Evolutionary conservation across 352 stramenopile genomes (phyloP).

Genomic region (Sclerospora graminicola): DNA sequence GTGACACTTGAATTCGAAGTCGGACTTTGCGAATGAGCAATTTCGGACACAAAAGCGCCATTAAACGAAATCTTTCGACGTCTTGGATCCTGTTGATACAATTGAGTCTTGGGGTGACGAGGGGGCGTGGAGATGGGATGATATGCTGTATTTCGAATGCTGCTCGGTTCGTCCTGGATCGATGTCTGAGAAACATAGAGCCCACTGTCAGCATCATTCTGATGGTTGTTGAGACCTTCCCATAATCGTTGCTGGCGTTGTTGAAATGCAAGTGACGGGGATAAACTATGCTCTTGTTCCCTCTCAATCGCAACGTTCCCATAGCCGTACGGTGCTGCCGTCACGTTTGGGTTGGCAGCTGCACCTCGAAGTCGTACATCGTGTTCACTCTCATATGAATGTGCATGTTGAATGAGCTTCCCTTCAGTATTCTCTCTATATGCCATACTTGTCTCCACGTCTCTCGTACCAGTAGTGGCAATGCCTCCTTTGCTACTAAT

Average conservation of each 20-base stretch:
- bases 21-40: background rate
- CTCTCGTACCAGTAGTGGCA: slow-evolving; percentile 16
- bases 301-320: slow-evolving; percentile 61
- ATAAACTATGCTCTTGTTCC: slow-evolving; percentile 17
- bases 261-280: slow-evolving; percentile 21
- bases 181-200: slow-evolving; percentile 17
- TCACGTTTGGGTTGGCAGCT: slow-evolving; percentile 50
- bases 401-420: slow-evolving; percentile 41
- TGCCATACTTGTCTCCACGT: background rate
- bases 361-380: slow-evolving; percentile 34
- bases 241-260: slow-evolving; percentile 25
- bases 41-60: slow-evolving; percentile 28
- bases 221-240: slow-evolving; percentile 18
- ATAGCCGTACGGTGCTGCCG: slow-evolving; percentile 61
- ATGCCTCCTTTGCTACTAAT: slow-evolving; percentile 25
- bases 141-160: slow-evolving; percentile 17
- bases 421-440: slow-evolving; percentile 12
- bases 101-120: slow-evolving; percentile 51
- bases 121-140: slow-evolving; percentile 56
- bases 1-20: background rate
- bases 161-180: slow-evolving; percentile 30
- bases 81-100: slow-evolving; percentile 13
- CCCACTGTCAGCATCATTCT: slow-evolving; percentile 17
- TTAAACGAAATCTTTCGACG: slow-evolving; percentile 35
- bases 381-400: slow-evolving; percentile 54